phyloP scores from a whole-genome alignment of 2,329 filamentous ascomycete genomes.

The Sclerotinia glacialis region DNA sequence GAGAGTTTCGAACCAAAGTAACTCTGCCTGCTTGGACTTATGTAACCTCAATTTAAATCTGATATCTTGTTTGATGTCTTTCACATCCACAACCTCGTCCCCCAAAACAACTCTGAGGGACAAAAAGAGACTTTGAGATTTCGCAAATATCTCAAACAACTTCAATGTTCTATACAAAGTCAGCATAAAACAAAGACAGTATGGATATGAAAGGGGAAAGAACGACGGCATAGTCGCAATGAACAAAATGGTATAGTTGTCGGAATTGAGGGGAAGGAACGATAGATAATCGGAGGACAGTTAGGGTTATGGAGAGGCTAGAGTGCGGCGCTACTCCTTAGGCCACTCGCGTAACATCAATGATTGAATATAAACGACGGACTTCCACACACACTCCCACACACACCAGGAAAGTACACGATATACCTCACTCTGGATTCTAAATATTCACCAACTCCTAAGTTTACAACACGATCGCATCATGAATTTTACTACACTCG shows the following conservation, averaged over 20 bases:
- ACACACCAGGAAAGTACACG: background rate
- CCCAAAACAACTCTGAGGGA: too few relatives aligned
- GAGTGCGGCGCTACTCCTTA: background rate
- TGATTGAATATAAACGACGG: background rate
- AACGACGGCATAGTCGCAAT: background rate
- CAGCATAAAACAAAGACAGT: too few relatives aligned
- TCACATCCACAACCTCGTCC: too few relatives aligned
- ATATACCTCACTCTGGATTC: background rate
- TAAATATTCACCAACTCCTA: background rate
- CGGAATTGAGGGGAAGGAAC: background rate
- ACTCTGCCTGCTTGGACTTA: too few relatives aligned
- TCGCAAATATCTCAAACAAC: too few relatives aligned
- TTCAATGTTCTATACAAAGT: too few relatives aligned
- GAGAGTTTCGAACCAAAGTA: too few relatives aligned
- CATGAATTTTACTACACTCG: background rate
- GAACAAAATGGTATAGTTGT: background rate
- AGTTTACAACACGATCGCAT: background rate
- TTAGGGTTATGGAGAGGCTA: background rate
- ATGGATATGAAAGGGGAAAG: background rate
- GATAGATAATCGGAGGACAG: background rate
- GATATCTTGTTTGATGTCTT: too few relatives aligned
- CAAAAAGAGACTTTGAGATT: too few relatives aligned
- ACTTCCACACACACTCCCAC: background rate
- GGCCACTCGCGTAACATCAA: background rate
- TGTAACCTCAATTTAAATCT: too few relatives aligned